Percentiles rank a stretch among this genome's conserved stretches.
Evolutionary conservation across 2,329 filamentous ascomycete genomes (phyloP).

Genomic region (Rhynchosporium graminicola): DNA sequence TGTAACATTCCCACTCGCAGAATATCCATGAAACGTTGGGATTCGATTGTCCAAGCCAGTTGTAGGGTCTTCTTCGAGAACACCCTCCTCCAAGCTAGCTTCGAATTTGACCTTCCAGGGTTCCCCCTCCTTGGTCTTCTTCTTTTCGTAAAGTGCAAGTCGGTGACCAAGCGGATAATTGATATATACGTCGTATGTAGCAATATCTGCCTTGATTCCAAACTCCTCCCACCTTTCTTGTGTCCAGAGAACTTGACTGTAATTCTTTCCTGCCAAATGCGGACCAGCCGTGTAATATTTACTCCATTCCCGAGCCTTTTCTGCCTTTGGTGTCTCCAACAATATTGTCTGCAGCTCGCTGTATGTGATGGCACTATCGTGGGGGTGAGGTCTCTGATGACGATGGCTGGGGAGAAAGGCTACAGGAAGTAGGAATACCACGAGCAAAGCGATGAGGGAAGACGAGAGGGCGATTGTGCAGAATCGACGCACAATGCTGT

Average conservation of each 20-base stretch:
- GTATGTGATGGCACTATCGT: slow-evolving; percentile 42
- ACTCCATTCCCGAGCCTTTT: slow-evolving; percentile 69
- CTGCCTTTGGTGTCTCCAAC: slow-evolving; percentile 57
- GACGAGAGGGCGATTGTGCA: slow-evolving; percentile 63
- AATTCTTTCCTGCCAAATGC: slow-evolving; percentile 76
- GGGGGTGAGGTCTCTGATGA: slow-evolving; percentile 38
- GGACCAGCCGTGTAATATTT: slow-evolving; percentile 75
- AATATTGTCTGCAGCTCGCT: slow-evolving; percentile 58
- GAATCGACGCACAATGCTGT: slow-evolving; percentile 63
- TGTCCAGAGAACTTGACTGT: slow-evolving; percentile 72
- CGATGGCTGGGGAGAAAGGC: slow-evolving; percentile 44
- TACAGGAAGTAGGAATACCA: slow-evolving; percentile 50
- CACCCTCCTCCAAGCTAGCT: slow-evolving; percentile 80
- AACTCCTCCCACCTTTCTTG: slow-evolving; percentile 71
- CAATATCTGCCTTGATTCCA: slow-evolving; percentile 64
- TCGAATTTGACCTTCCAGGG: slow-evolving; percentile 71
- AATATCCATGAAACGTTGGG: slow-evolving; percentile 94
- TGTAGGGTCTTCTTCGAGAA: slow-evolving; percentile 80
- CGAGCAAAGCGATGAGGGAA: slow-evolving; percentile 46
- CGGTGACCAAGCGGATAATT: slow-evolving; percentile 76
- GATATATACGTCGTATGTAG: slow-evolving; percentile 73
- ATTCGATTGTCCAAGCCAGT: slow-evolving; percentile 71
- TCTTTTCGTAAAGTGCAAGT: slow-evolving; percentile 62
- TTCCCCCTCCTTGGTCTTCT: slow-evolving; percentile 41
- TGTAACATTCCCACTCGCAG: slow-evolving; percentile 88